A percentile compares a stretch with the other conserved stretches of the same genome.
Conservation (phyloP, 345 rosid genomes). For the Lagerstroemia speciosa region DNA sequence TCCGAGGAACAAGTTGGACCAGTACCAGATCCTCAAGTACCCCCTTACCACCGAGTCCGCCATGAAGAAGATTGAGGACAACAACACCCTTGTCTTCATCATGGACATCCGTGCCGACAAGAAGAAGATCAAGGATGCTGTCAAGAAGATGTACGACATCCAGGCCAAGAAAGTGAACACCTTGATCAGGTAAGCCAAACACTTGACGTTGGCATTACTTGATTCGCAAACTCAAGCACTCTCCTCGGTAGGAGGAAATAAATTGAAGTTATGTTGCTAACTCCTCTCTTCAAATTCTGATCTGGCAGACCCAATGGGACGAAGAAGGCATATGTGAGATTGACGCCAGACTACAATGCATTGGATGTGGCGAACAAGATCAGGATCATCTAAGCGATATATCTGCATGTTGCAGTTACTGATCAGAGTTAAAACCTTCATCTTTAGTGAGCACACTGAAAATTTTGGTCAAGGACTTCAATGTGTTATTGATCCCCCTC, state of each 20-base stretch:
- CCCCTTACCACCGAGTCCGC: conserved; percentile 67
- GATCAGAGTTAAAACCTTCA: no score
- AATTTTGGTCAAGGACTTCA: no score
- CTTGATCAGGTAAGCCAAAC: conserved; percentile 35
- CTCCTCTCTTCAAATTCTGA: not conserved
- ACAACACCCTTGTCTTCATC: conserved; percentile 56
- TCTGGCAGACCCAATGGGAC: conserved; percentile 77
- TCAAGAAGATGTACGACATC: conserved; percentile 59
- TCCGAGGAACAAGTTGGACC: conserved; percentile 59
- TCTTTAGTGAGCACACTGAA: no score
- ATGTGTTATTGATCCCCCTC: no score
- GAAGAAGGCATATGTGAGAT: conserved; percentile 88
- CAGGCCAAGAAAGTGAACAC: conserved; percentile 62
- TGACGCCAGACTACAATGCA: conserved; percentile 90
- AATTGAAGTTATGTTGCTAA: not conserved
- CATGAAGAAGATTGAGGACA: conserved; percentile 66
- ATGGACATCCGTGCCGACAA: conserved; percentile 59
- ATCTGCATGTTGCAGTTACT: not conserved
- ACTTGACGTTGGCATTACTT: not conserved
- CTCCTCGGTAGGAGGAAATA: not conserved
- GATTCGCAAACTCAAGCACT: not conserved
- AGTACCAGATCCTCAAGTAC: conserved; percentile 50
- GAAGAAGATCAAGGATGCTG: conserved; percentile 57
- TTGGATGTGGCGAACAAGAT: conserved; percentile 74
- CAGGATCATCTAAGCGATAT: conserved; percentile 50